Percentiles rank a stretch among this genome's conserved stretches.
Conservation (phyloP, 495 filamentous ascomycete genomes). For the Penicillium turbatum region DNA sequence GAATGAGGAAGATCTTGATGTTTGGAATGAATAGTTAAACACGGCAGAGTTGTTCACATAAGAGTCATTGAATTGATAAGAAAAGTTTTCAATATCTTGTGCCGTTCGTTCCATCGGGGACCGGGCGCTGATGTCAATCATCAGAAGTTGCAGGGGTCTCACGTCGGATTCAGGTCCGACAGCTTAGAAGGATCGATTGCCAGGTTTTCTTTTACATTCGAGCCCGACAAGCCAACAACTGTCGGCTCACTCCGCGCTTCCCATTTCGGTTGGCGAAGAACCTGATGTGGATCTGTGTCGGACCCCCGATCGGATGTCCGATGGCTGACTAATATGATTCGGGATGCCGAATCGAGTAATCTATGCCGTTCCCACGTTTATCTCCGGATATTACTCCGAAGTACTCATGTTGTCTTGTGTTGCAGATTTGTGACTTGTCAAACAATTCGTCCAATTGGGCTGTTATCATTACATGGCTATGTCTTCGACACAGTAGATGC, state of each 20-base stretch:
- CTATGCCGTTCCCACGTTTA: neutral
- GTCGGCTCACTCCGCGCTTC: constrained; percentile 20
- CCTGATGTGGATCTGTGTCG: constrained; percentile 20
- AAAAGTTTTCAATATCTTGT: constrained; percentile 1
- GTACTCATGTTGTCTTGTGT: neutral
- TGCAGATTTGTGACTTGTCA: neutral
- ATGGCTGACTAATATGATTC: neutral
- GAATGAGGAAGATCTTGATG: neutral
- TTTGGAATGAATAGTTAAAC: neutral
- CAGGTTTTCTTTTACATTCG: constrained; percentile 7
- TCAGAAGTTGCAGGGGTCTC: neutral
- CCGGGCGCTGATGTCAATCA: constrained; percentile 11
- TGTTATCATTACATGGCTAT: no score
- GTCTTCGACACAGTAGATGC: neutral
- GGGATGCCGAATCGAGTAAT: neutral
- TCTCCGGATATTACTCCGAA: neutral
- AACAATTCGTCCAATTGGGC: no score
- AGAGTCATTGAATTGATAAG: neutral
- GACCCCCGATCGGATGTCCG: constrained; percentile 26
- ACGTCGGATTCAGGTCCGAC: constrained; percentile 24
- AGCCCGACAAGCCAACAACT: constrained; percentile 5
- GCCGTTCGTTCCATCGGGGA: constrained; percentile 13
- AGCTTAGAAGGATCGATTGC: neutral
- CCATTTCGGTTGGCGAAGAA: constrained; percentile 13
- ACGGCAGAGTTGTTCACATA: neutral